Evolutionary conservation across 495 filamentous ascomycete genomes (phyloP).

Genomic region (Poronia punctata): DNA sequence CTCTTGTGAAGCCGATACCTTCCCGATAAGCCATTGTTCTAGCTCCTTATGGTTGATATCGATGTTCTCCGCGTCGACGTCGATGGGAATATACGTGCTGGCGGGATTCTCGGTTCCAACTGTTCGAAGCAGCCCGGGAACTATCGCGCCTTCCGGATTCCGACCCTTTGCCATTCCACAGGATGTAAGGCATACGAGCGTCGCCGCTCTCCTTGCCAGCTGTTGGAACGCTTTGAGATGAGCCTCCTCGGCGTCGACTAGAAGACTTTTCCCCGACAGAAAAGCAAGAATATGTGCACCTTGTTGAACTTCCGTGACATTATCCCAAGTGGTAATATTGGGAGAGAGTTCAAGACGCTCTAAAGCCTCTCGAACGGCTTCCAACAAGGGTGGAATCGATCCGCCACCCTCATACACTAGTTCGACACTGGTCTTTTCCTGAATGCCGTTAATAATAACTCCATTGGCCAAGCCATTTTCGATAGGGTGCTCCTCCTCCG

Average conservation of each 20-base stretch:
- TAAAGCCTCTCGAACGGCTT: no score
- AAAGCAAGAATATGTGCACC: slow-evolving; percentile 16
- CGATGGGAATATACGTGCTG: slow-evolving; percentile 16
- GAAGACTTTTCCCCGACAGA: slow-evolving; percentile 10
- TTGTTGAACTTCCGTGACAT: no score
- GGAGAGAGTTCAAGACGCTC: no score
- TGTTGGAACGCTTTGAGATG: slow-evolving; percentile 16
- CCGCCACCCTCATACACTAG: no score
- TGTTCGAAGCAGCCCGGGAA: slow-evolving; percentile 23
- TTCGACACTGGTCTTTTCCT: neutral
- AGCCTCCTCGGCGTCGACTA: slow-evolving; percentile 6
- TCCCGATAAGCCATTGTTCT: slow-evolving; percentile 2
- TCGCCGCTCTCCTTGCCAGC: slow-evolving; percentile 11
- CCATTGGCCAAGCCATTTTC: neutral
- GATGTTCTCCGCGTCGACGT: slow-evolving; percentile 13
- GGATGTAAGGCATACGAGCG: slow-evolving; percentile 25
- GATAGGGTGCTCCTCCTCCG: neutral
- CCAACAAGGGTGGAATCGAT: no score
- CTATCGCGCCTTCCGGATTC: slow-evolving; percentile 18
- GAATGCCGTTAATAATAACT: neutral
- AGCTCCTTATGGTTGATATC: neutral
- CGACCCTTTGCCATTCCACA: slow-evolving; percentile 18
- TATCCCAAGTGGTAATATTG: no score
- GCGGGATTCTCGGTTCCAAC: slow-evolving; percentile 24
- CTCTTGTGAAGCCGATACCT: slow-evolving; percentile 1